phyloP scores from a whole-genome alignment of 805 yeast genomes.

The Hanseniaspora singularis region DNA sequence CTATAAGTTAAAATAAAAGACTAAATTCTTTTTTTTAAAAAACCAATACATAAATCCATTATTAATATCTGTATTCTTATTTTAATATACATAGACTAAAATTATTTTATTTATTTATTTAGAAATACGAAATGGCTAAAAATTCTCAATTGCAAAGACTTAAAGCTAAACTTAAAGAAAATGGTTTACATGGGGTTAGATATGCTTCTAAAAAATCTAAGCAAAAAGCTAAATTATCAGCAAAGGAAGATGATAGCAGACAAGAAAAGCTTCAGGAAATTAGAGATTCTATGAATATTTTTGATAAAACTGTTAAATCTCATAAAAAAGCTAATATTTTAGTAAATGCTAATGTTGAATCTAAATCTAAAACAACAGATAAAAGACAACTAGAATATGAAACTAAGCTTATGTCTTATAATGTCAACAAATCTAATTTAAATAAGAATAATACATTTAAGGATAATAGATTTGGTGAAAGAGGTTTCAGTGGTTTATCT shows the following conservation, averaged over 20 bases:
- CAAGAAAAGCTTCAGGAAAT: conserved; percentile 45
- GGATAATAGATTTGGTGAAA: conserved; percentile 90
- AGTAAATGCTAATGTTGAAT: conserved; percentile 56
- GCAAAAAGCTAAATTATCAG: conserved; percentile 37
- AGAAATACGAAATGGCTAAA: conserved; percentile 38
- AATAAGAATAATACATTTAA: conserved; percentile 67
- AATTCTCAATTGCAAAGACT: conserved; percentile 81
- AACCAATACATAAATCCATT: too few species aligned
- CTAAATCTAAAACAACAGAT: conserved; percentile 59
- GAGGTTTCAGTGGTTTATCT: conserved; percentile 45
- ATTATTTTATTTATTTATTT: too few species aligned
- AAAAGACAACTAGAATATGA: conserved; percentile 52
- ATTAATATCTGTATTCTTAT: too few species aligned
- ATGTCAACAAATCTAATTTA: conserved; percentile 34
- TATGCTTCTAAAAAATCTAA: conserved; percentile 45
- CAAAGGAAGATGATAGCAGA: conserved; percentile 58
- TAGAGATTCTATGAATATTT: conserved; percentile 79
- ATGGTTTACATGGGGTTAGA: conserved; percentile 80
- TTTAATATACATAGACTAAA: not conserved
- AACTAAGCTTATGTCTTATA: conserved; percentile 29
- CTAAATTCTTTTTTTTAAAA: not conserved
- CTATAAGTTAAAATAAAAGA: too few species aligned
- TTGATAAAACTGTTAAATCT: conserved; percentile 63
- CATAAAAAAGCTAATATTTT: conserved; percentile 50
- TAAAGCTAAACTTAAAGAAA: conserved; percentile 60